Conservation (phyloP, 2,329 filamentous ascomycete species). For the Neofusicoccum umdonicola region DNA sequence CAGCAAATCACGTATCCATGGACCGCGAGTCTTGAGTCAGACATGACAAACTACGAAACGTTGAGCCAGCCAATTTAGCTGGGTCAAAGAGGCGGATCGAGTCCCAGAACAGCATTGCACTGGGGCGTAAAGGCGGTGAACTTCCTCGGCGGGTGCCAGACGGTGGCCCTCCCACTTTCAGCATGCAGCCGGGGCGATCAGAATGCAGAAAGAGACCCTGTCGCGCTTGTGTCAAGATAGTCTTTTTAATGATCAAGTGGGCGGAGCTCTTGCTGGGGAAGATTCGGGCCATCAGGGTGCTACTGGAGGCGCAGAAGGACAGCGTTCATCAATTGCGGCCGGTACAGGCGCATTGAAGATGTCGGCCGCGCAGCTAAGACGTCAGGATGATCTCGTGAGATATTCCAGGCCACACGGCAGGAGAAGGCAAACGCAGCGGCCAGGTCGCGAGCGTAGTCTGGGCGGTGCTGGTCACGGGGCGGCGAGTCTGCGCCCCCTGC, state of each 20-base stretch:
- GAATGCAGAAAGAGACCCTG: neutral
- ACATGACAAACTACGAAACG: too few species aligned
- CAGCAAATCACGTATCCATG: too few species aligned
- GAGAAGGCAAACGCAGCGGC: neutral
- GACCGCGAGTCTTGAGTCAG: too few species aligned
- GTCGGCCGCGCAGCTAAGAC: too few species aligned
- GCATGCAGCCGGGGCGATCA: slow-evolving; percentile 3
- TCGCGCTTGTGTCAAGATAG: neutral
- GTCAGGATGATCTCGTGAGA: too few species aligned
- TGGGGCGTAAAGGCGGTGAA: slow-evolving; percentile 9
- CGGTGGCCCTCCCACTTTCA: slow-evolving; percentile 5
- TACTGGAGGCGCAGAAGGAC: too few species aligned
- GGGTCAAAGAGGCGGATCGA: neutral
- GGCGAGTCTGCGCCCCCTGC: neutral
- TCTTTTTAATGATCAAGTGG: neutral
- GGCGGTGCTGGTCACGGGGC: neutral
- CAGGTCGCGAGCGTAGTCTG: neutral
- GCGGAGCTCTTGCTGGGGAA: neutral
- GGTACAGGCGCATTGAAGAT: too few species aligned
- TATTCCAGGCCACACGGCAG: too few species aligned
- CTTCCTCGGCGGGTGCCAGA: neutral
- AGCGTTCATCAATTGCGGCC: too few species aligned
- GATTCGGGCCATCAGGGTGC: neutral
- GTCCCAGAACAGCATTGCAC: neutral
- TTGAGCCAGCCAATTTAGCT: neutral